Conservation (phyloP, 2,329 filamentous ascomycete genomes). For the Phialemoniopsis sp. region DNA sequence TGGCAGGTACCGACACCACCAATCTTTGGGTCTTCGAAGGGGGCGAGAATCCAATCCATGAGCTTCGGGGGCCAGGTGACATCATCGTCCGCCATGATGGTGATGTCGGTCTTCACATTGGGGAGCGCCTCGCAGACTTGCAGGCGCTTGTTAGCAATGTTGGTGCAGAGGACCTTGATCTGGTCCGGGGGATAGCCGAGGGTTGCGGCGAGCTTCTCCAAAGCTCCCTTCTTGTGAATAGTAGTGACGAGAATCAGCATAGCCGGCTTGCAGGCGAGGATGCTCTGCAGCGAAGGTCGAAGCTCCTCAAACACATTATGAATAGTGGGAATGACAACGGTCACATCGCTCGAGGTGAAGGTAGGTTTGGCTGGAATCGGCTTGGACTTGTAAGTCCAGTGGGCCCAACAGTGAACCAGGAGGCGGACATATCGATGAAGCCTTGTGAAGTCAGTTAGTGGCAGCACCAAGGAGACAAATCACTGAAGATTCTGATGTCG, state of each 20-base stretch:
- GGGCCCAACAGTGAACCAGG: conserved; percentile 78
- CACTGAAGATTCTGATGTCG: too few species aligned
- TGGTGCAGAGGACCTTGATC: conserved; percentile 70
- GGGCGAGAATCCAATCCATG: conserved; percentile 86
- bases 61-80: conserved; percentile 87
- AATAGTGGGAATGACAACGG: conserved; percentile 90
- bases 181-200: conserved; percentile 38
- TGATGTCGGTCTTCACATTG: conserved; percentile 77
- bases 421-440: conserved; percentile 83
- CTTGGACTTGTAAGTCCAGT: conserved; percentile 83
- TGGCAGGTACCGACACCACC: conserved; percentile 93
- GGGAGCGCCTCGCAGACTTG: conserved; percentile 92
- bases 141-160: conserved; percentile 90
- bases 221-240: conserved; percentile 67
- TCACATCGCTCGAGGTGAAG: conserved; percentile 79
- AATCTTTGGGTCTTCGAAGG: conserved; percentile 79
- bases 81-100: conserved; percentile 92
- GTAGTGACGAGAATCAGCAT: conserved; percentile 86
- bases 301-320: conserved; percentile 83
- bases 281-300: conserved; percentile 74
- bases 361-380: conserved; percentile 78
- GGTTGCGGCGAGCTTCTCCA: conserved; percentile 63
- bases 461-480: not conserved
- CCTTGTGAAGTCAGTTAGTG: conserved; percentile 42
- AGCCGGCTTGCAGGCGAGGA: conserved; percentile 63